Evolutionary conservation across 257 asterid species (phyloP).

Genomic region (Solanum ahanhuiri): DNA sequence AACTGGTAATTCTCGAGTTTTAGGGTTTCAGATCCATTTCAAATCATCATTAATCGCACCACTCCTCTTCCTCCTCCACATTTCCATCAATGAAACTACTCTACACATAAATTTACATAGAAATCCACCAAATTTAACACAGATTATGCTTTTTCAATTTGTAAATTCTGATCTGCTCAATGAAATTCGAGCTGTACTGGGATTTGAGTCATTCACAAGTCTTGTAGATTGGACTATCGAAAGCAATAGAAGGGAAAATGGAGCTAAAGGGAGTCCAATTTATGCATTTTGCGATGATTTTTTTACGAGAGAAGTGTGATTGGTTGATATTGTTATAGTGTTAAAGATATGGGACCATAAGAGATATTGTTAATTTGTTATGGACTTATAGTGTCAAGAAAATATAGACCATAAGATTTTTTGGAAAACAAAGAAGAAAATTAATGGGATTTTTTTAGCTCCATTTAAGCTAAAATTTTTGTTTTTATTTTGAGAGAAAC

Average conservation of each 20-base stretch:
- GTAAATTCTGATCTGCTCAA: neutral
- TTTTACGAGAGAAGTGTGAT: neutral
- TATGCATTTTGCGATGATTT: neutral
- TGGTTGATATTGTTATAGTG: neutral
- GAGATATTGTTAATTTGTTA: neutral
- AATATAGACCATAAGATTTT: neutral
- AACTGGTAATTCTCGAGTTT: neutral
- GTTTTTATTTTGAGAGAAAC: neutral
- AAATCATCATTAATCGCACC: neutral
- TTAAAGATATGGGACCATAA: neutral
- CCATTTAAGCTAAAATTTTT: neutral
- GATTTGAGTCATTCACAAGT: neutral
- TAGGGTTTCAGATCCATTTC: neutral
- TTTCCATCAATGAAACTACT: neutral
- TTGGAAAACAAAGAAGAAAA: neutral
- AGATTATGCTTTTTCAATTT: neutral
- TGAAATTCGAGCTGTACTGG: neutral
- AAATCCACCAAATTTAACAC: neutral
- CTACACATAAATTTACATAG: neutral
- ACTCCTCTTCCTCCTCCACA: neutral
- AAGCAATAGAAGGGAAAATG: neutral
- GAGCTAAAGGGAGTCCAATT: neutral
- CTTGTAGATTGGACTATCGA: neutral
- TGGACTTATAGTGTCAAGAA: neutral
- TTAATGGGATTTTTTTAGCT: neutral